Evolutionary conservation across 83 land plant genomes (phyloP).

Genomic region (Thuja plicata): DNA sequence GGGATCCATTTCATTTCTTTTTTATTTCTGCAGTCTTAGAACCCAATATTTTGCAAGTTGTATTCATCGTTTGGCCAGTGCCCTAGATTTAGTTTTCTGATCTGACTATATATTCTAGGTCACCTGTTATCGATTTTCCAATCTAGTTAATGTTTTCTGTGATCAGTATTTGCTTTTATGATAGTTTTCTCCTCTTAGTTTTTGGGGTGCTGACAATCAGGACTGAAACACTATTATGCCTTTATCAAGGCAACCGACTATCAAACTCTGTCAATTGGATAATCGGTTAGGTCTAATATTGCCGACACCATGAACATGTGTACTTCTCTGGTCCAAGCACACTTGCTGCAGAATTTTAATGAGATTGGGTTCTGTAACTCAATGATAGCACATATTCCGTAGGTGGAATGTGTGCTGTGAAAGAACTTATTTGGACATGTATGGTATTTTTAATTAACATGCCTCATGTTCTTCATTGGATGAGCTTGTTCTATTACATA

Average conservation of each 20-base stretch:
- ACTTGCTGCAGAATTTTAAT: neutral
- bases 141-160: neutral
- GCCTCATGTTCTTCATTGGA: neutral
- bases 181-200: neutral
- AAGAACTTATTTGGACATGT: neutral
- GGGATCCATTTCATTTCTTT: neutral
- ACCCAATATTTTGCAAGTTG: neutral
- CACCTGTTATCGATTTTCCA: neutral
- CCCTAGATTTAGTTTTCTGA: neutral
- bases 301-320: neutral
- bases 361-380: neutral
- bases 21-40: neutral
- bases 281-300: neutral
- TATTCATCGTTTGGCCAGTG: neutral
- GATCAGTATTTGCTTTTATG: neutral
- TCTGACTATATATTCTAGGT: neutral
- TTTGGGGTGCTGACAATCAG: neutral
- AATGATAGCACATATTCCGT: neutral
- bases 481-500: neutral
- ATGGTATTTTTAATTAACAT: neutral
- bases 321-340: neutral
- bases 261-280: neutral
- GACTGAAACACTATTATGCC: neutral
- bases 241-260: neutral
- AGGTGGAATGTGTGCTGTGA: neutral